Conservation (phyloP, 2,329 filamentous ascomycete genomes). For the Achaetomium macrosporum region DNA sequence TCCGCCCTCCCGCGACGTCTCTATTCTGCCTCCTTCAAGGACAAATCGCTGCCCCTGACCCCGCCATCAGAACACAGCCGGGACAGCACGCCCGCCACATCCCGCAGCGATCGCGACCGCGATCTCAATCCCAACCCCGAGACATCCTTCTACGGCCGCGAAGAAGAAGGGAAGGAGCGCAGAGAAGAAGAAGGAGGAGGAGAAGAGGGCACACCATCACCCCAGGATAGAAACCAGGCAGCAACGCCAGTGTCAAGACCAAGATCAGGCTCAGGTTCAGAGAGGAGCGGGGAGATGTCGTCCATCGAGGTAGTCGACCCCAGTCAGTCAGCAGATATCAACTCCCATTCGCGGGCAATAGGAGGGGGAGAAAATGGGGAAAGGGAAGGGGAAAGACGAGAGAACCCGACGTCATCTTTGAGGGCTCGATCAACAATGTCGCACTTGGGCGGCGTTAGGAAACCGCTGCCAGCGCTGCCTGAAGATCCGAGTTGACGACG, state of each 20-base stretch:
- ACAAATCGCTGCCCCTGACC: constrained; percentile 32
- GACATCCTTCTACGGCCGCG: constrained; percentile 6
- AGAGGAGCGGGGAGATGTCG: too few species aligned
- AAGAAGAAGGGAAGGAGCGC: too few species aligned
- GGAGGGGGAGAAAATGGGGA: neutral
- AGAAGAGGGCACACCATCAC: neutral
- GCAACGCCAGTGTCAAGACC: too few species aligned
- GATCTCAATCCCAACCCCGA: constrained; percentile 12
- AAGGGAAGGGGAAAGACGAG: neutral
- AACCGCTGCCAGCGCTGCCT: constrained; percentile 32
- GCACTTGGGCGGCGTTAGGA: constrained; percentile 19
- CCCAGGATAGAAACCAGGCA: too few species aligned
- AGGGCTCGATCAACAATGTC: constrained; percentile 16
- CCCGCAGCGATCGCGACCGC: constrained; percentile 4
- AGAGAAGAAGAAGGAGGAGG: neutral
- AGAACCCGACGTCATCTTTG: neutral
- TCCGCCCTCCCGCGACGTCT: constrained; percentile 16
- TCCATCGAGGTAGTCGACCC: too few species aligned
- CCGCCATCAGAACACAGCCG: constrained; percentile 27
- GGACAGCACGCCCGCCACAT: constrained; percentile 22
- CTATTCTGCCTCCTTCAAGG: constrained; percentile 14
- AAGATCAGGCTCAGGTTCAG: too few species aligned
- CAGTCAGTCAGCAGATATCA: too few species aligned
- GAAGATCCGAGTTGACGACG: constrained; percentile 27
- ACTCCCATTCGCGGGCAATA: neutral